Base-by-base conservation (phyloP, 768 basidiomycete genomes). In the Russula ochroleuca region DNA sequence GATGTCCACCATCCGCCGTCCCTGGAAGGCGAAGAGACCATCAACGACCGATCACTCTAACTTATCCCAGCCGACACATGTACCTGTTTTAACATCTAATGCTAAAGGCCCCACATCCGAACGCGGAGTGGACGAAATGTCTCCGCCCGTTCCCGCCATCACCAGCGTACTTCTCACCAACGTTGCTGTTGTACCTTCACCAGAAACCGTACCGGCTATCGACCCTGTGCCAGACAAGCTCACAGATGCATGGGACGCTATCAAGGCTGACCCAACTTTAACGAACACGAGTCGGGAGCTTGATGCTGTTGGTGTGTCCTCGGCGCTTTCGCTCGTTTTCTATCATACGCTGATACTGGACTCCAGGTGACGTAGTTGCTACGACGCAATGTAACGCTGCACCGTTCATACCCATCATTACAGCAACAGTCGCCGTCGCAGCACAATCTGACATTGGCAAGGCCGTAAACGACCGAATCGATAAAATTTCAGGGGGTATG, bases 401-500 rank as follows among this genome's bases (percentile, higher is more conserved):
- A 21, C 49, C 61, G 6, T 57, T 47, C 21, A 10, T 35, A 6
- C 64, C 64, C n/a, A 19, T 58, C 15, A 35, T 63, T 5, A 58
- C 28, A 5, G 61, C 61, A 7, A 23, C 51, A n/a, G 43, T 21
- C 14, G 17, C 9, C 2, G 62, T 57, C 1, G 31, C 35, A 11
- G 37, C n/a, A 14, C 51, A 63, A 37, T 55, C 35, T 5, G 56
- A 63, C 13, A 10, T 63, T 1, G 57, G n/a, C 15, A 48, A 49
- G 14, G 57, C 14, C 8, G 21, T 73, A 25, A 63, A 70, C 13
- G 57, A 67, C 1, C 65, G 65, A 17, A 61, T 74, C 6, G 62
- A 66, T 51, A 49, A 63, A 17, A 68, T 73, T 33, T 56, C 69
- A 14, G 71, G 14, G n/a, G 58, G 66, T 2, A 65, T 75, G 8